Evolutionary conservation across 1,284 basidiomycete genomes (phyloP).

Genomic region (Microbotryomycetes sp.): DNA sequence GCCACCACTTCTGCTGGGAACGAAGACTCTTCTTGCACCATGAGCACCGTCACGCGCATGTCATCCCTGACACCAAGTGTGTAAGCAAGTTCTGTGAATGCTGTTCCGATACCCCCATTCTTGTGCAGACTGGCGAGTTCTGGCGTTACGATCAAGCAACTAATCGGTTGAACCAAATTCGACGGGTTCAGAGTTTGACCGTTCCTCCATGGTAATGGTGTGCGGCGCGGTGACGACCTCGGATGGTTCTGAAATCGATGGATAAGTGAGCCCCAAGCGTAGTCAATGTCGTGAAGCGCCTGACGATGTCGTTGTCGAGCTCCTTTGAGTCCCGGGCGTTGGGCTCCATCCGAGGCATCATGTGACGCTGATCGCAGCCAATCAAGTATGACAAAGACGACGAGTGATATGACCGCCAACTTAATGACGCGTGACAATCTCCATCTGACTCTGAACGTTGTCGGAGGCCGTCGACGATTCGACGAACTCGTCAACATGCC

Average conservation of each 20-base stretch:
- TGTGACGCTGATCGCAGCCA: neutral
- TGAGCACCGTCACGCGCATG: constrained; percentile 20
- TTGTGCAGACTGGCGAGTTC: constrained; percentile 31
- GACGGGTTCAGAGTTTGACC: neutral
- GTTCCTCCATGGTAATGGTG: constrained; percentile 4
- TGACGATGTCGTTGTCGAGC: neutral
- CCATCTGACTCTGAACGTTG: neutral
- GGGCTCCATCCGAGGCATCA: neutral
- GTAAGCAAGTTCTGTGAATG: constrained; percentile 24
- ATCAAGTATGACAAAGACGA: neutral
- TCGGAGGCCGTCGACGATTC: neutral
- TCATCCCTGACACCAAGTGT: constrained; percentile 8
- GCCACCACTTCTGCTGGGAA: constrained; percentile 8
- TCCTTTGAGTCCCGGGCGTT: neutral
- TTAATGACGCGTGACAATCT: neutral
- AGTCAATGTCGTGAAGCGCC: constrained; percentile 14
- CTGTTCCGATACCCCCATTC: constrained; percentile 33
- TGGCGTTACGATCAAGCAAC: constrained; percentile 27
- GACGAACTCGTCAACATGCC: neutral
- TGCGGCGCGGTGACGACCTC: neutral
- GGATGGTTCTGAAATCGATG: constrained; percentile 33
- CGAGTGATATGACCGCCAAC: too few relatives aligned
- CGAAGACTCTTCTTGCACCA: constrained; percentile 17
- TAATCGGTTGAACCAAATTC: neutral
- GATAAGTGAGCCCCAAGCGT: constrained; percentile 25